Base-by-base conservation (phyloP, 306 rosid genomes). In the Styphnolobium japonicum region DNA sequence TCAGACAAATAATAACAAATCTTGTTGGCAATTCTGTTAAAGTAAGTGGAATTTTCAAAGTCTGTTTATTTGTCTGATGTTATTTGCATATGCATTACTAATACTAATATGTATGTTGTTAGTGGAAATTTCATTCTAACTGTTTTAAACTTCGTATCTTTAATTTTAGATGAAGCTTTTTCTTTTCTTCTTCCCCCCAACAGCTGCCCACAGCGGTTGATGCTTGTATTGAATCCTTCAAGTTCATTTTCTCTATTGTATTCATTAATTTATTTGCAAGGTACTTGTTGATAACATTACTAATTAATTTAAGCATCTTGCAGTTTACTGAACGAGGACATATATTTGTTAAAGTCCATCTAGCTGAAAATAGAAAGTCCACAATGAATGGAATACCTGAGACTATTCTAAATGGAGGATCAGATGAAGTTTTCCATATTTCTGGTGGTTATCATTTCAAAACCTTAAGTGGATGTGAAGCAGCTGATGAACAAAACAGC, bases 291-390 rank as follows among this genome's bases (percentile, higher is more conserved):
- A 63, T 74, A 58, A 46, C 33, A 29, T 69, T 75, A 58, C 21
- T 75, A 65, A 87, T 73, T 82, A 77, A 53, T 56, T 74, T 9
- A 37, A 36, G 73, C 31, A 82, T 73, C 29, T 71, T 85, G 85
- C 97, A 95, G 99, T 96, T 96, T 86, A 96, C 99, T 16, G 98
- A 93, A 83, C 91, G 87, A 53, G 99, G 99, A 48, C 99, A 96
- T 79, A 90, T 93, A 83, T 85, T 96, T 81, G 98, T 96, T 62
- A 89, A 93, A 83, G 97, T 96, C 31, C 91, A 96, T 75, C 86
- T 91, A 37, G 90, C 89, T 52, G 99, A 89, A 80, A 80, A 83
- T 36, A 76, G 82, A 27, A 86, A 73, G 84, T 46, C 81, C 22
- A 6, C 80, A 67, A 71, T 78, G 62, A 90, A 90, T 77, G 86